Base-by-base conservation (phyloP, 2,329 filamentous ascomycete genomes). In the Botrytis sinoallii region DNA sequence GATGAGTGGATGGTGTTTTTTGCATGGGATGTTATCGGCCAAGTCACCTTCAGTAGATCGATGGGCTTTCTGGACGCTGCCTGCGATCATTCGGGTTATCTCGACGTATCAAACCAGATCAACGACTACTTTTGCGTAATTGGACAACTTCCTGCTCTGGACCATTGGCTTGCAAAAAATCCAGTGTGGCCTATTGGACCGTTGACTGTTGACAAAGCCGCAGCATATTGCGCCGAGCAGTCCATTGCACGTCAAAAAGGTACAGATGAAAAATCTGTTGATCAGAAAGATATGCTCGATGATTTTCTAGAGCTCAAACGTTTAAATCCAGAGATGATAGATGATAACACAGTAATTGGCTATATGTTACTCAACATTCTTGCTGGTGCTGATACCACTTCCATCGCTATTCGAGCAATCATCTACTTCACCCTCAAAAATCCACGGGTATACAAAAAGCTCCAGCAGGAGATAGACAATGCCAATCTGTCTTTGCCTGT, bases 1-100 rank as follows among this genome's bases (percentile, higher is more conserved):
- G 83, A 82, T 7, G 77, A 83, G 55, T 86, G 84, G 84, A 76
- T 85, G 18, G 52, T 78, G 16, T 85, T 74, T 59, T 83, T 81
- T 74, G 79, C 82, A 12, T 84, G 82, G 77, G 83, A 85, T 75
- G 81, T 83, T 2, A 81, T 85, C 74, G 81, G 81, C 22, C 78
- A 83, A 65, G 68, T 85, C n/a, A 82, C 81, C n/a, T 84, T 84
- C 64, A 80, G 81, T 25, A 79, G 78, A 10, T 80, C 81, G 61
- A 83, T 84, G 75, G 83, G 83, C 7, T 84, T 83, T 75, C 75
- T 84, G 40, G 76, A 83, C 52, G 75, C 79, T 12, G 77, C 79
- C 5, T 71, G 75, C 9, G 83, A 85, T 73, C 72, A 82, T 71
- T 77, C 78, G 29, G 80, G 44, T 20, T 46, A 46, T 46, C 44